A percentile compares a stretch with the other conserved stretches of the same genome.
Conservation (phyloP, 768 basidiomycete genomes). For the Pleurotus pulmonarius region DNA sequence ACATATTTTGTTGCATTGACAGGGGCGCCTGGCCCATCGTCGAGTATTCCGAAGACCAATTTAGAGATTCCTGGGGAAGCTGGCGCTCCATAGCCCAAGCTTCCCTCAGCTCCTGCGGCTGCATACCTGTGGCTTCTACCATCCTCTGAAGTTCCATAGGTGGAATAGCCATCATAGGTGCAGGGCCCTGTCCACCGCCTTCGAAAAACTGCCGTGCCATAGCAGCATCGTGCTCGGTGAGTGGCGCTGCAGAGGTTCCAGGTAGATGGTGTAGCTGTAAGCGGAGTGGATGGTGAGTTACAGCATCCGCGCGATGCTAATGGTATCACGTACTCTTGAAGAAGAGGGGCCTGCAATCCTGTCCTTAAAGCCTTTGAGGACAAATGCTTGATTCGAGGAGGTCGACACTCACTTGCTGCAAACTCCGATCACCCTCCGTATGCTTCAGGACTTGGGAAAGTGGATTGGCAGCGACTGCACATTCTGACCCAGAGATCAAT, state of each 20-base stretch:
- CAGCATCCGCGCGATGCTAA: neutral
- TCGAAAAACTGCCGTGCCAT: conserved; percentile 83
- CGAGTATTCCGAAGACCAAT: conserved; percentile 60
- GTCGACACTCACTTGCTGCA: conserved; percentile 55
- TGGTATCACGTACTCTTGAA: conserved; percentile 45
- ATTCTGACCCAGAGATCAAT: conserved; percentile 86
- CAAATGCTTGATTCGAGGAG: neutral
- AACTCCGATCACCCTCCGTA: conserved; percentile 81
- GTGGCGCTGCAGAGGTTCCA: conserved; percentile 41
- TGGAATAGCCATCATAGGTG: conserved; percentile 29
- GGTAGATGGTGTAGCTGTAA: conserved; percentile 75
- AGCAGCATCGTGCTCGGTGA: conserved; percentile 63
- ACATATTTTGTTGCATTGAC: conserved; percentile 30
- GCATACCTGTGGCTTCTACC: conserved; percentile 25
- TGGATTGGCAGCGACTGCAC: conserved; percentile 80
- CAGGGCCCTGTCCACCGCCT: conserved; percentile 29
- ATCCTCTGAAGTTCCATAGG: conserved; percentile 26
- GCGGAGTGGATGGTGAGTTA: conserved; percentile 1
- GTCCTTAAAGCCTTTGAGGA: conserved; percentile 44
- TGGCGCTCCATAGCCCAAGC: conserved; percentile 53
- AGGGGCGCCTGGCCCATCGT: conserved; percentile 17
- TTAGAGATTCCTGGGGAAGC: conserved; percentile 24
- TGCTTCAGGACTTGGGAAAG: conserved; percentile 88
- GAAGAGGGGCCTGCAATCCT: conserved; percentile 71
- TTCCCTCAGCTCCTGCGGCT: conserved; percentile 38